These are phyloP conservation scores for Myxozyma kluyveri DNA, from an alignment of 805 yeast species.

Conservation along the genomic window DNA sequence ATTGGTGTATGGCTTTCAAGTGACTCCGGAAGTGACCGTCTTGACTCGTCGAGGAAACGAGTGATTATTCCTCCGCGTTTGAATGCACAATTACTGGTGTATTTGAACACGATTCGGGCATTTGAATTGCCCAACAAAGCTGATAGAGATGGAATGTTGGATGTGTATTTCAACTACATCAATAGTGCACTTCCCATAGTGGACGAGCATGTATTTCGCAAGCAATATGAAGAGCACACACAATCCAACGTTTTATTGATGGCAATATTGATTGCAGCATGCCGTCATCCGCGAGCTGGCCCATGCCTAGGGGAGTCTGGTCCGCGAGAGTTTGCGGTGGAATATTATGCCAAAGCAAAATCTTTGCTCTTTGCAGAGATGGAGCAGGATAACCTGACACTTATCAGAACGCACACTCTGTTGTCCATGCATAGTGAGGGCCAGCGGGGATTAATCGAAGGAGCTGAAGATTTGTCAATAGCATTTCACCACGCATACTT, in stretches of 20 bases:
- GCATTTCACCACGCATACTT: slow-evolving; percentile 44
- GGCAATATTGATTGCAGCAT: slow-evolving; percentile 44
- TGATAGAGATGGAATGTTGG: slow-evolving; percentile 39
- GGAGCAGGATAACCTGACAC: slow-evolving; percentile 41
- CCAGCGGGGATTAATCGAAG: slow-evolving; percentile 35
- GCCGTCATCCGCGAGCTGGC: slow-evolving; percentile 42
- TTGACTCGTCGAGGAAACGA: slow-evolving; percentile 6
- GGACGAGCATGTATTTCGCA: slow-evolving; percentile 42
- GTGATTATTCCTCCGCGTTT: slow-evolving; percentile 15
- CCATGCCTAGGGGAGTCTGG: slow-evolving; percentile 34
- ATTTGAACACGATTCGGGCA: slow-evolving; percentile 40
- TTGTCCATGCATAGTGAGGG: slow-evolving; percentile 43
- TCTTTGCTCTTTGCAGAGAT: slow-evolving; percentile 41
- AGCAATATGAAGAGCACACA: slow-evolving; percentile 37
- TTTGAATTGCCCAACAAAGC: slow-evolving; percentile 39
- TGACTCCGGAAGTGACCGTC: slow-evolving; percentile 2
- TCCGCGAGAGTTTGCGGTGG: slow-evolving; percentile 37
- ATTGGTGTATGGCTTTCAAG: slow-evolving; percentile 31
- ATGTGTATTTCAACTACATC: slow-evolving; percentile 43
- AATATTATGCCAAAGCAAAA: slow-evolving; percentile 38
- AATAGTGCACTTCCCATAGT: slow-evolving; percentile 45
- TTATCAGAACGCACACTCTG: slow-evolving; percentile 40
- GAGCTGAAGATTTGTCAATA: slow-evolving; percentile 35
- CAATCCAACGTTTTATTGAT: slow-evolving; percentile 43
- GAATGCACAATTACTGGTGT: slow-evolving; percentile 33